Evolutionary conservation across 148 eudicot species (phyloP), one percentile per base, ranked within the genome.

Genomic region (Agrostemma githago): DNA sequence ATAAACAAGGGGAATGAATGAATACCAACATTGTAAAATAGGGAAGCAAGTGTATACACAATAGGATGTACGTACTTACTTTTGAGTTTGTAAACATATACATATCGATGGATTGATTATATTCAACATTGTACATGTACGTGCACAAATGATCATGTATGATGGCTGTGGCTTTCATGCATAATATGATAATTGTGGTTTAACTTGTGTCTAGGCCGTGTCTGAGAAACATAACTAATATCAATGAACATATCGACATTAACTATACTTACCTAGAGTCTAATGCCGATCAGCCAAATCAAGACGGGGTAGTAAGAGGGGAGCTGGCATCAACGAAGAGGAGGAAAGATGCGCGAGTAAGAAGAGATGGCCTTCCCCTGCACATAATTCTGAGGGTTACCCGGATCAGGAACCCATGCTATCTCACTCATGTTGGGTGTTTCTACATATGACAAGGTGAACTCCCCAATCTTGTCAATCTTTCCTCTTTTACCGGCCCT

Each of bases 351-450:
- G 60, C 82, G 84, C 0, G 91, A 88, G 51, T 71, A 68, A 19
- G 84, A 68, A 74, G 89, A 87, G 48, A 80, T 40, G 64, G 83
- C 70, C 61, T 60, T 65, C 63, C 79, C 83, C 66, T 85, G 84
- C 66, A 91, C 82, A 62, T 87, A 89, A 6, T 20, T 86, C 61
- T 62, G 84, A 37, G 85, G 60, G 72, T 86, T 84, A 34, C 37
- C 72, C 1, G 88, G 82, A 80, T 88, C 91, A 70, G 86, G 87
- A 70, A 75, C 81, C 98, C 96, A 93, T 41, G 51, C 70, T 26
- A 93, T 89, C 86, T 93, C 97, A 42, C 98, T 89, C 95, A 93
- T 83, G 72, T 91, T 93, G 41, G 97, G 97, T 4, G 87, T 87
- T 81, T 91, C 97, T 16, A 89, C 95, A 74, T 86, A 91, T 3